phyloP scores from a whole-genome alignment of 2,329 filamentous ascomycete species.

The Fusarium sp. region DNA sequence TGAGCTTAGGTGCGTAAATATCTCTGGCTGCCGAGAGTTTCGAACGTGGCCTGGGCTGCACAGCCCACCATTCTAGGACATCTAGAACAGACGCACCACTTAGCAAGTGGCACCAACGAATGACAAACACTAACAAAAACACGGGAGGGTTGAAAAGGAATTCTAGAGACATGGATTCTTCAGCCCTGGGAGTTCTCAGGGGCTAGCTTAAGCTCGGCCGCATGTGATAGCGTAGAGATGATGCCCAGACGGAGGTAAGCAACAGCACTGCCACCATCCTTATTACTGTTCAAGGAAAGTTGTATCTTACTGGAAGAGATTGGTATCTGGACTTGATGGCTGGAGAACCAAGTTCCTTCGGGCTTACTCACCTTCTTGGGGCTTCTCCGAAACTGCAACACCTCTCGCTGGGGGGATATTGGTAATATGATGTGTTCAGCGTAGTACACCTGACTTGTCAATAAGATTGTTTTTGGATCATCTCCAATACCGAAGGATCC shows the following conservation, averaged over 20 bases:
- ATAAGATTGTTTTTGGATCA: too few species aligned
- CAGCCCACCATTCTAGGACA: not conserved
- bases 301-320: not conserved
- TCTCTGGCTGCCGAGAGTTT: not conserved
- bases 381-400: not conserved
- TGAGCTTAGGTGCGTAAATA: not conserved
- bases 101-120: not conserved
- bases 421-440: not conserved
- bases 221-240: not conserved
- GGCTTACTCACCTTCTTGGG: not conserved
- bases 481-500: too few species aligned
- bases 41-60: not conserved
- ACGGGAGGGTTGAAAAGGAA: not conserved
- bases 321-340: not conserved
- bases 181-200: not conserved
- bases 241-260: not conserved
- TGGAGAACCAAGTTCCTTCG: not conserved
- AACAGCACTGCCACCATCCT: not conserved
- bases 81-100: not conserved
- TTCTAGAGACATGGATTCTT: not conserved
- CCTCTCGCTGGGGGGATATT: not conserved
- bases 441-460: not conserved
- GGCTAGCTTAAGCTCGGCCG: not conserved
- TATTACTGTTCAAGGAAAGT: not conserved
- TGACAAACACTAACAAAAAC: not conserved